Base-by-base conservation (phyloP, 192 early-diverging fungal species). In the Backusella parvicylindrica region DNA sequence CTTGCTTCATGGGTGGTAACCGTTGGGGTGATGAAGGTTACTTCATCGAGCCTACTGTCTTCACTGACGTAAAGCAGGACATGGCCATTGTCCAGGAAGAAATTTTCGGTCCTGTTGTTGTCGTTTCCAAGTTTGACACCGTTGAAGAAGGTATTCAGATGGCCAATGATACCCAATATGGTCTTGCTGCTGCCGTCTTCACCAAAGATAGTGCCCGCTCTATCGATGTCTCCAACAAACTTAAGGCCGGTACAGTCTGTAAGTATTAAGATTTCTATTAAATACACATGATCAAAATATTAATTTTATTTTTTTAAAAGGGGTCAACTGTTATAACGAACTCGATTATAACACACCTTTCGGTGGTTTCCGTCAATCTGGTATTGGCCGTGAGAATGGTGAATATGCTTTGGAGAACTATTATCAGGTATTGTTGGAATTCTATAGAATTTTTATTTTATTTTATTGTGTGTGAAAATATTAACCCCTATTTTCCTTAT, bases 91-190 rank as follows among this genome's bases (percentile, higher is more conserved):
- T 90, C 47, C 80, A 88, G 70, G 93, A 96, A 67, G 93, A 96
- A 81, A 92, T 95, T 50, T 96, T 96, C 84, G 93, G 93, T n/a
- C 95, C 94, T 7, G 95, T 96, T 6, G 88, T 93, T 8, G 87
- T 85, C 60, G 84, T 96, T 5, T 78, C 86, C 77, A 91, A 93
- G 47, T 96, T 96, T 72, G 84, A 86, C 26, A 86, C 85, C 12
- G 86, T 91, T 47, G 93, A 92, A 1, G 93, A 96, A 69, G 94
- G 76, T 5, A 71, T 96, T 21, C 79, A 86, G 64, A 84, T 84
- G 63, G 92, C 93, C 36, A 92, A 95, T 76, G 81, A 87, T 35
- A 92, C 91, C 2, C 74, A 84, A 40, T 96, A 95, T 75, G 94
- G 94, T 36, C 83, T 96, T 26, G 88, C 89, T 8, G 89, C 94